Evolutionary conservation across 2,329 filamentous ascomycete genomes (phyloP), one percentile per base, ranked within the genome.

Genomic region (Nectriaceae sp.): DNA sequence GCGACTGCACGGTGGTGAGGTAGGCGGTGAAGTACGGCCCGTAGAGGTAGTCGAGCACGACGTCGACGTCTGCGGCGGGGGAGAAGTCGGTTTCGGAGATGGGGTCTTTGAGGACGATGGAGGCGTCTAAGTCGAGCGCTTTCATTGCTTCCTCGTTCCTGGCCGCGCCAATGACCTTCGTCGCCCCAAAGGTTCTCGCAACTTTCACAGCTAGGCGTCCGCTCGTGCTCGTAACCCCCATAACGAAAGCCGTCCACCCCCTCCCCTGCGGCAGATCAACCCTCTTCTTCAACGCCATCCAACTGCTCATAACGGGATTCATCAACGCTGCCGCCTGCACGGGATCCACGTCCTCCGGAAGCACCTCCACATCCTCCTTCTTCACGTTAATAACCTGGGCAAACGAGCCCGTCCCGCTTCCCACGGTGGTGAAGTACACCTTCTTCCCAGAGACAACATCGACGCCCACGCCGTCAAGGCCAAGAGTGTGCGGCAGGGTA

Each of bases 21-120:
- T 77, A 61, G 4, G 71, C 70, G 11, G 68, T 55, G 0, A 73
- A 63, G 15, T 73, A 68, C 0, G 70, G 65, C 0, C 80, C 80
- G 62, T 78, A 83, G 6, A 84, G 65, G 56, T 82, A 84, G 57
- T 84, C 80, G 2, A 84, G 65, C 3, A 84, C 70, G 3, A 83
- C 70, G 51, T 84, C 79, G 24, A 75, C 74, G 29, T 74, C 71
- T 2, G 68, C 72, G 0, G 75, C 65, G 8, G 63, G 61, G 2
- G 70, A 70, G 51, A 77, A 79, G 52, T 83, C 79, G 1, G 70
- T 70, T 31, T 76, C 66, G 3, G 61, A 56, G 1, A 70, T 55
- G 2, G 67, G 53, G n/a, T 70, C 65, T 16, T 66, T 62, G 10
- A 83, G 66, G 29, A 73, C 64, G 26, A 84, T 65, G 5, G 58